Evolutionary conservation across 495 filamentous ascomycete species (phyloP).

Genomic region (Trichoderma reesei): DNA sequence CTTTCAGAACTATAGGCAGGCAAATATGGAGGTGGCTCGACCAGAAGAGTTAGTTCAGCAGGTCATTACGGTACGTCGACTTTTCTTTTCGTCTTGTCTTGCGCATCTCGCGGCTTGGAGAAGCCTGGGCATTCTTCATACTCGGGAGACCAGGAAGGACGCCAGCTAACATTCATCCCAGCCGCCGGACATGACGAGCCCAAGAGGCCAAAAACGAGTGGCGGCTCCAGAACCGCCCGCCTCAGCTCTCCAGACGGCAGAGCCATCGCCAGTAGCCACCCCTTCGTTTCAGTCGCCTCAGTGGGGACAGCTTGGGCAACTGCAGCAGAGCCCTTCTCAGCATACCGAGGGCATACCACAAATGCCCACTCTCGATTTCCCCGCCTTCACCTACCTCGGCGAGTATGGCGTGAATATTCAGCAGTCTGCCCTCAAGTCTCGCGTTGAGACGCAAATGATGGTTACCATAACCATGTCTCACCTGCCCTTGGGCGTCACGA

Average conservation of each 20-base stretch:
- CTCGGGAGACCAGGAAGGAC: not conserved
- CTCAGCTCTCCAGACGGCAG: conserved; percentile 13
- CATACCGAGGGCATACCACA: too few relatives aligned
- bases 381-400: not conserved
- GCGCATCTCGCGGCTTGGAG: conserved; percentile 4
- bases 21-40: conserved; percentile 7
- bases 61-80: too few relatives aligned
- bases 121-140: too few relatives aligned
- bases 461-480: conserved; percentile 66
- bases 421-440: conserved; percentile 66
- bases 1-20: conserved; percentile 10
- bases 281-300: too few relatives aligned
- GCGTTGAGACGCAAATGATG: conserved; percentile 90
- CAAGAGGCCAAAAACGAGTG: conserved; percentile 22
- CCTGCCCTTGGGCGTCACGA: conserved; percentile 62
- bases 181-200: not conserved
- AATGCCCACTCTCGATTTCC: not conserved
- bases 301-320: too few relatives aligned
- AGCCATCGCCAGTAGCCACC: too few relatives aligned
- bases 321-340: too few relatives aligned
- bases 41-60: too few relatives aligned
- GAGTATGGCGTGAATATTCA: conserved; percentile 45
- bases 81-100: not conserved
- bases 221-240: conserved; percentile 38
- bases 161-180: not conserved